A percentile compares a stretch with the other conserved stretches of the same genome.
Conservation (phyloP, 108 stramenopile genomes). For the Cyclotella distinguenda region DNA sequence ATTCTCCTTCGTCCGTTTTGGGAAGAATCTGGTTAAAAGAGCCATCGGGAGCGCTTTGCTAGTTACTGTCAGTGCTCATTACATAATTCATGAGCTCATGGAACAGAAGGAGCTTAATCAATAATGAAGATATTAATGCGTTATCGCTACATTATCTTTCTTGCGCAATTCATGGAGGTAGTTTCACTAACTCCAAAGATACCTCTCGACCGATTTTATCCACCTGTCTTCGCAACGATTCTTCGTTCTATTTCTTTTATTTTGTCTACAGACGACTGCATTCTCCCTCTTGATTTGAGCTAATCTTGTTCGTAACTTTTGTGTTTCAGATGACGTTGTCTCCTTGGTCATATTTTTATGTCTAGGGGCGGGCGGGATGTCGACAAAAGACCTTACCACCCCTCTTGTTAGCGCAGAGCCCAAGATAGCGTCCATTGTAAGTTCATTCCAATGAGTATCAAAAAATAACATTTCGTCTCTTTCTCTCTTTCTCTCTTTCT, state of each 20-base stretch:
- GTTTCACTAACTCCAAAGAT: too few relatives aligned
- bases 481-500: background rate
- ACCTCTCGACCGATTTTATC: too few relatives aligned
- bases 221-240: constrained; percentile 2
- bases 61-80: constrained; percentile 3
- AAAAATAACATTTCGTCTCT: too few relatives aligned
- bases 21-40: constrained; percentile 51
- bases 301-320: background rate
- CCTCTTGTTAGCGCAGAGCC: constrained; percentile 91
- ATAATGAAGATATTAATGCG: background rate
- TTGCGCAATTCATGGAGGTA: too few relatives aligned
- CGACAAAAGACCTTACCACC: constrained; percentile 81
- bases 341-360: background rate
- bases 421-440: constrained; percentile 90
- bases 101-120: constrained; percentile 6
- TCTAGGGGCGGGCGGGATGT: constrained; percentile 62
- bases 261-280: background rate
- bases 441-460: too few relatives aligned
- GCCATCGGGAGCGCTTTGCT: constrained; percentile 4
- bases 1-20: constrained; percentile 89
- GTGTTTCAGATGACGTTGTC: background rate
- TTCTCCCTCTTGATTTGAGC: background rate
- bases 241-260: background rate
- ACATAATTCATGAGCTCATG: constrained; percentile 23
- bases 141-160: too few relatives aligned